Conservation (phyloP, 78 protist species). For the Salpingoeca rosetta region DNA sequence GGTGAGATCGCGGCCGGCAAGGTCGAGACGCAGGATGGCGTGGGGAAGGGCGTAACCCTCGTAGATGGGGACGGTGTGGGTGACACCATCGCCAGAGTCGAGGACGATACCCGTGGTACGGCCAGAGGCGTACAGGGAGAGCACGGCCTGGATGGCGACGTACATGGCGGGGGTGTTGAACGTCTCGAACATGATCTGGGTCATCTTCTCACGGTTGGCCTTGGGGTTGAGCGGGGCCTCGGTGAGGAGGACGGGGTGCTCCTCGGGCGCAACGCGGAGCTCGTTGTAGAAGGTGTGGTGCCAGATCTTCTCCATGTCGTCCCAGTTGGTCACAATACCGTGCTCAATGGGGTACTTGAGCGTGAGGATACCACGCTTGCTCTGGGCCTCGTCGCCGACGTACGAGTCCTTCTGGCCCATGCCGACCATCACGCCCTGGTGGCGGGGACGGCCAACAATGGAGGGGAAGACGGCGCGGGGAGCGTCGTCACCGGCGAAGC, state of each 20-base stretch:
- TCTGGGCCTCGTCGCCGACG: conserved; percentile 90
- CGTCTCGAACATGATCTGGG: conserved; percentile 93
- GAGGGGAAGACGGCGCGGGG: conserved; percentile 81
- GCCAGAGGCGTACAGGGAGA: conserved; percentile 77
- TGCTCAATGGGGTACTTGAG: conserved; percentile 91
- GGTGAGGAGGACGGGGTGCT: conserved; percentile 91
- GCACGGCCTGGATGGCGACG: conserved; percentile 75
- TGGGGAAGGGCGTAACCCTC: conserved; percentile 86
- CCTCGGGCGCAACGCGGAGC: conserved; percentile 92
- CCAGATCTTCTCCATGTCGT: conserved; percentile 95
- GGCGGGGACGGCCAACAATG: conserved; percentile 75
- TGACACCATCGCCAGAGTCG: conserved; percentile 95
- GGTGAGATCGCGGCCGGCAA: conserved; percentile 89
- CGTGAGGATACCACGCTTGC: conserved; percentile 72
- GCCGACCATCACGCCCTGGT: conserved; percentile 68
- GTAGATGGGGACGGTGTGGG: conserved; percentile 89
- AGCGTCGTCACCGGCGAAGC: conserved; percentile 81
- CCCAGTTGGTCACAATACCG: conserved; percentile 98
- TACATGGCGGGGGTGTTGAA: conserved; percentile 86
- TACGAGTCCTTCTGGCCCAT: conserved; percentile 76
- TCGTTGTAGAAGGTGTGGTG: conserved; percentile 91
- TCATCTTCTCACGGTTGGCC: conserved; percentile 89
- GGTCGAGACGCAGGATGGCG: conserved; percentile 74
- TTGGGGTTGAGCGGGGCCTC: conserved; percentile 95
- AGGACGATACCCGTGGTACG: conserved; percentile 89